Conservation (phyloP, 257 asterid species). For the Solanum clarkiae region DNA sequence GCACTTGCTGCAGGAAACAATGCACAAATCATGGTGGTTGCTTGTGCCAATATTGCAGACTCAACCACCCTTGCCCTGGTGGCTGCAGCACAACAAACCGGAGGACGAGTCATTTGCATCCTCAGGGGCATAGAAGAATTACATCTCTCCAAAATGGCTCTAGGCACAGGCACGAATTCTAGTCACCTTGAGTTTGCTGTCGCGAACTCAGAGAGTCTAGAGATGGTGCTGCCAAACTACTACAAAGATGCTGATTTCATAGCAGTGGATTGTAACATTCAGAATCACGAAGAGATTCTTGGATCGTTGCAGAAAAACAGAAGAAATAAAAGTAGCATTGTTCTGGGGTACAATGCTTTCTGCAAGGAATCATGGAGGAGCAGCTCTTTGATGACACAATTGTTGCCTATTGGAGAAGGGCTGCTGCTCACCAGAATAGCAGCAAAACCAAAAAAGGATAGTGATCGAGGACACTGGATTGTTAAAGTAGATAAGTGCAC, state of each 20-base stretch:
- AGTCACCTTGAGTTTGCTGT: slow-evolving; percentile 28
- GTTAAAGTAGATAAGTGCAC: slow-evolving; percentile 65
- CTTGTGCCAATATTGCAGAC: slow-evolving; percentile 46
- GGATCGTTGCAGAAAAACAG: slow-evolving; percentile 17
- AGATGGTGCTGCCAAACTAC: slow-evolving; percentile 7
- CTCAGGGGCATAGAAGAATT: slow-evolving; percentile 31
- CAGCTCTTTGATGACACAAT: slow-evolving; percentile 27
- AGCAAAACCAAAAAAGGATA: slow-evolving; percentile 3
- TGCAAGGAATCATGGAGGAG: slow-evolving; percentile 52
- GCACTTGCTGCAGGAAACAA: slow-evolving; percentile 89
- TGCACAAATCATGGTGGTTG: slow-evolving; percentile 45
- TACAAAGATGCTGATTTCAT: slow-evolving; percentile 52
- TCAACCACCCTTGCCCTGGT: slow-evolving; percentile 54
- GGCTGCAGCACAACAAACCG: slow-evolving; percentile 78
- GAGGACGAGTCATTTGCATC: slow-evolving; percentile 63
- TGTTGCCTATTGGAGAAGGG: slow-evolving; percentile 83
- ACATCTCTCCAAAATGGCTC: slow-evolving; percentile 11
- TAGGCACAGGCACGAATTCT: slow-evolving; percentile 13
- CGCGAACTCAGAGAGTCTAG: slow-evolving; percentile 27
- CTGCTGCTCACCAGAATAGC: slow-evolving; percentile 38
- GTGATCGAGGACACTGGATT: slow-evolving; percentile 37
- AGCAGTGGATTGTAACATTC: slow-evolving; percentile 61
- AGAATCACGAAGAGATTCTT: slow-evolving; percentile 41
- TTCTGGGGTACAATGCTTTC: slow-evolving; percentile 70
- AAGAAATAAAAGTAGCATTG: slow-evolving; percentile 10